Evolutionary conservation across 2,329 filamentous ascomycete species (phyloP).

Genomic region (Thermomyces lanuginosus): DNA sequence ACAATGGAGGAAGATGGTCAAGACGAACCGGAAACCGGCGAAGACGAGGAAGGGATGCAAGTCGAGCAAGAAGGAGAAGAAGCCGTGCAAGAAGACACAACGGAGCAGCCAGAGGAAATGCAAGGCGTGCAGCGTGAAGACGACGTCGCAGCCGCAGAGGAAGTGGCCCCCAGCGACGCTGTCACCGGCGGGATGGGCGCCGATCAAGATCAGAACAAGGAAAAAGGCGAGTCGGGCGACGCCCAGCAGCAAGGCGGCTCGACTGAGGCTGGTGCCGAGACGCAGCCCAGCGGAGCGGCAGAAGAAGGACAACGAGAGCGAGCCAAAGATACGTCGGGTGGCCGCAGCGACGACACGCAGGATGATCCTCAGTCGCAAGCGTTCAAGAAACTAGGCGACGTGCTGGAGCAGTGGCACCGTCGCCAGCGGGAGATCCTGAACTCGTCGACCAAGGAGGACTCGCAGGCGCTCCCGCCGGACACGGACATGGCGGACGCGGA

Average conservation of each 20-base stretch:
- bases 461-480: constrained; percentile 40
- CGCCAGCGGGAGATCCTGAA: constrained; percentile 69
- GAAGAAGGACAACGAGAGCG: constrained; percentile 24
- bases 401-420: constrained; percentile 81
- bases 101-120: constrained; percentile 35
- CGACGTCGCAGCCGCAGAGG: constrained; percentile 37
- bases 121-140: constrained; percentile 32
- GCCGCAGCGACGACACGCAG: constrained; percentile 18
- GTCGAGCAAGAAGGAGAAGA: constrained; percentile 31
- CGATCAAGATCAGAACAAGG: constrained; percentile 27
- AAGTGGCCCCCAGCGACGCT: constrained; percentile 31
- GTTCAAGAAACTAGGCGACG: constrained; percentile 89
- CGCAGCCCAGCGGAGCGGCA: constrained; percentile 28
- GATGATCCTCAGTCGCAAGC: constrained; percentile 43
- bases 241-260: constrained; percentile 27
- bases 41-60: constrained; percentile 21
- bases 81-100: constrained; percentile 24
- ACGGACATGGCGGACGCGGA: constrained; percentile 64
- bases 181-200: constrained; percentile 23
- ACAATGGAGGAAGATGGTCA: constrained; percentile 27
- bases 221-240: constrained; percentile 28
- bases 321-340: constrained; percentile 20
- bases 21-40: constrained; percentile 11
- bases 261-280: constrained; percentile 31
- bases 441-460: constrained; percentile 36